Conservation (phyloP, 2,329 filamentous ascomycete genomes). For the Fusarium sp. region DNA sequence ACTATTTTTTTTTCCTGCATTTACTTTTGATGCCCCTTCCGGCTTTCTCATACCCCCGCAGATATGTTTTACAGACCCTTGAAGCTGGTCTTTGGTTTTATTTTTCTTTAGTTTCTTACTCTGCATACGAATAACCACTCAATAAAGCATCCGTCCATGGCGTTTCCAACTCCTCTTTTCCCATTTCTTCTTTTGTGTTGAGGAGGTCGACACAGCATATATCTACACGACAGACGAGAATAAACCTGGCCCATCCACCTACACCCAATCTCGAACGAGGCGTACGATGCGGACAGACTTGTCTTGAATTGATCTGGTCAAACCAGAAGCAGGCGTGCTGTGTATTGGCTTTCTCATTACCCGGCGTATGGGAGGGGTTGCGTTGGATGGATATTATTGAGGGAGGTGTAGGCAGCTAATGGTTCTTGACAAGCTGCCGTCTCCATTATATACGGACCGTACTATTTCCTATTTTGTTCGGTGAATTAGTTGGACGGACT, state of each 20-base stretch:
- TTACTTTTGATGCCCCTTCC: conserved; percentile 25
- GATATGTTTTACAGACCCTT: conserved; percentile 8
- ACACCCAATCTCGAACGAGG: neutral
- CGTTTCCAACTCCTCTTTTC: conserved; percentile 33
- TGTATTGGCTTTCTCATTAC: conserved; percentile 31
- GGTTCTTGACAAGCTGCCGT: conserved; percentile 1
- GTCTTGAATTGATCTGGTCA: conserved; percentile 34
- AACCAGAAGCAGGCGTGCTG: conserved; percentile 35
- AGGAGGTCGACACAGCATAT: conserved; percentile 13
- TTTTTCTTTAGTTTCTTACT: conserved; percentile 10
- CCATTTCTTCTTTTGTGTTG: conserved; percentile 11
- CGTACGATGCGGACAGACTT: neutral
- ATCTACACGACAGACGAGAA: conserved; percentile 16
- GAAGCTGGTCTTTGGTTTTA: conserved; percentile 37
- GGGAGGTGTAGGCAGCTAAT: neutral
- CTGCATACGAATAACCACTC: conserved; percentile 19
- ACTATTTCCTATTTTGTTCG: conserved; percentile 13
- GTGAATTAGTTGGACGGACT: conserved; percentile 9
- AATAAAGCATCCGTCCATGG: conserved; percentile 23
- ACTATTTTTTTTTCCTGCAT: conserved; percentile 35
- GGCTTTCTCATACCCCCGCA: conserved; percentile 29
- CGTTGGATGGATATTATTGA: conserved; percentile 20
- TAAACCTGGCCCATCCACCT: conserved; percentile 4
- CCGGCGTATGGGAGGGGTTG: conserved; percentile 35
- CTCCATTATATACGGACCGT: conserved; percentile 26